These are phyloP conservation scores for Vitis cinerea DNA, from an alignment of 164 flowering plant genomes.

Conservation along the genomic window DNA sequence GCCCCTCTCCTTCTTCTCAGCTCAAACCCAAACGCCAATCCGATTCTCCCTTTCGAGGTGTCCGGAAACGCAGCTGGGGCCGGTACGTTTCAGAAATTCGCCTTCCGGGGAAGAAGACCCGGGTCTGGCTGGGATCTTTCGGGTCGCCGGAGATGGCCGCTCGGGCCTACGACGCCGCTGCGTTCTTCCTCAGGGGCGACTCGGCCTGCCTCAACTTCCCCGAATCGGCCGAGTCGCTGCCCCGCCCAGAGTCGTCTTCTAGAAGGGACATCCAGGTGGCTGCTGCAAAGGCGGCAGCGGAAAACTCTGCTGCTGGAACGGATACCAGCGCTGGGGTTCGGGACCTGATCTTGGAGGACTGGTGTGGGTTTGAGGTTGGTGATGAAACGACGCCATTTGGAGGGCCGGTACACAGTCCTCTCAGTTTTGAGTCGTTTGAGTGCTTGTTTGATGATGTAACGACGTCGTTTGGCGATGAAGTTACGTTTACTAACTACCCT, in stretches of 20 bases:
- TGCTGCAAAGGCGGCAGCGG: conserved; percentile 29
- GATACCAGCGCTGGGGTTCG: no score
- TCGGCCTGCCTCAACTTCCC: conserved; percentile 37
- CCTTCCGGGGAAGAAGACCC: conserved; percentile 27
- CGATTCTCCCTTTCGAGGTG: conserved; percentile 23
- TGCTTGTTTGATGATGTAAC: no score
- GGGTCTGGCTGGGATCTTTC: conserved; percentile 41
- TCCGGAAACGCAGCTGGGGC: conserved; percentile 38
- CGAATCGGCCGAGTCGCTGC: conserved; percentile 23
- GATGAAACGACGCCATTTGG: no score
- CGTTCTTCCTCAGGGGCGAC: conserved; percentile 28
- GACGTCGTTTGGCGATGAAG: no score
- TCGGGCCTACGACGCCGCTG: conserved; percentile 39
- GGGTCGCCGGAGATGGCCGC: conserved; percentile 35
- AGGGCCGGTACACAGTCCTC: no score
- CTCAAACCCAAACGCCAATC: not conserved
- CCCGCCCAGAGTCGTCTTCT: conserved; percentile 27
- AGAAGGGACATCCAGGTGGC: conserved; percentile 34
- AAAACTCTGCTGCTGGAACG: no score
- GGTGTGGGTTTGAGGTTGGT: no score
- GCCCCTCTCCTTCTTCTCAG: no score
- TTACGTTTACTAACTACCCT: no score
- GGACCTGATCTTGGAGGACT: no score
- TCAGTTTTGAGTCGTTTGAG: no score
- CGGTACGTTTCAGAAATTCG: conserved; percentile 42